These are phyloP conservation scores for Magnolia sinica DNA, from an alignment of 164 flowering plant species.

Conservation along the genomic window DNA sequence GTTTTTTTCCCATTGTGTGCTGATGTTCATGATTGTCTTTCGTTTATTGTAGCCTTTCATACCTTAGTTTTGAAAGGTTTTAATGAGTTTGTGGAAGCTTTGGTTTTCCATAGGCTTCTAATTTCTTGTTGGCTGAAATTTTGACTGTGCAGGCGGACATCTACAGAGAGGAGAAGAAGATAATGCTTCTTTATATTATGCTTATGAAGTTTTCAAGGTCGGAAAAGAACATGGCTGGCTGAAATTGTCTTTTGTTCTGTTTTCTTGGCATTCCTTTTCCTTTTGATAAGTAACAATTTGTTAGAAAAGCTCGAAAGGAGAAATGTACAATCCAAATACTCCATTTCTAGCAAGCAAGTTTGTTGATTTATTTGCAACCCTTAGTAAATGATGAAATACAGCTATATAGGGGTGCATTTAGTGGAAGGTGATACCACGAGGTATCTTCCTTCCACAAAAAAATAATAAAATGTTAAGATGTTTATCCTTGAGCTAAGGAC, in stretches of 20 bases:
- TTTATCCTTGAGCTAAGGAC: too few relatives aligned
- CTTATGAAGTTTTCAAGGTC: constrained; percentile 89
- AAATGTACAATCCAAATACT: too few relatives aligned
- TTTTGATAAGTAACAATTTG: too few relatives aligned
- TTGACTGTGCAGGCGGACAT: constrained; percentile 66
- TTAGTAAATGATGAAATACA: too few relatives aligned
- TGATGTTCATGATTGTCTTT: background rate
- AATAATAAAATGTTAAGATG: too few relatives aligned
- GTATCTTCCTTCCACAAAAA: too few relatives aligned
- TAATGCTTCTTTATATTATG: constrained; percentile 79
- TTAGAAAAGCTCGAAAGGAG: too few relatives aligned
- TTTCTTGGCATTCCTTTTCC: too few relatives aligned
- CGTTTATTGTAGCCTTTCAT: background rate
- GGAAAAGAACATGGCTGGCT: constrained; percentile 16
- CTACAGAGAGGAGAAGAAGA: constrained; percentile 73
- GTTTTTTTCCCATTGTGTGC: background rate
- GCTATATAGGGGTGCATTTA: too few relatives aligned
- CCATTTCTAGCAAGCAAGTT: too few relatives aligned
- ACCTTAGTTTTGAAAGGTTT: background rate
- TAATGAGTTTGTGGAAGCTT: background rate
- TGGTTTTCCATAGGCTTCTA: background rate
- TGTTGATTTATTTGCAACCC: too few relatives aligned
- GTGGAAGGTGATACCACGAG: too few relatives aligned
- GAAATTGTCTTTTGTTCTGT: background rate
- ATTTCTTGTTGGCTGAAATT: background rate